phyloP scores from a whole-genome alignment of 2,329 filamentous ascomycete species.

The Cytospora piceicola region DNA sequence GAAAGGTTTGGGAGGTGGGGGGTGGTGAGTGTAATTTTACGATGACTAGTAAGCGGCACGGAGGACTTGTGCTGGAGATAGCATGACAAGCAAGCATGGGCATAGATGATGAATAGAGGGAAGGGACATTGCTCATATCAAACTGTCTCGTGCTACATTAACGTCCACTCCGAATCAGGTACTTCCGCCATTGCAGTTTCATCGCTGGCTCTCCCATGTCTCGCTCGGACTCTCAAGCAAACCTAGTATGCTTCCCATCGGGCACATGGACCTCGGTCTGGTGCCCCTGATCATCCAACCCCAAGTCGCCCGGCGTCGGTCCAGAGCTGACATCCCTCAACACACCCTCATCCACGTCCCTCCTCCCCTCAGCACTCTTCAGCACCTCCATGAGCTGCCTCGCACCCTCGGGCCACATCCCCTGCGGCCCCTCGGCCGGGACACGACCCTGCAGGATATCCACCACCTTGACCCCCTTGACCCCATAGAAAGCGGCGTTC shows the following conservation, averaged over 20 bases:
- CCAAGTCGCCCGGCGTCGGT: slow-evolving; percentile 74
- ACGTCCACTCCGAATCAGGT: background rate
- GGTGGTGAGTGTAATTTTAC: slow-evolving; percentile 1
- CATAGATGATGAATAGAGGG: slow-evolving; percentile 24
- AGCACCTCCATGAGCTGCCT: slow-evolving; percentile 33
- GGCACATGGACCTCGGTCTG: background rate
- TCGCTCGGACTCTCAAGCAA: background rate
- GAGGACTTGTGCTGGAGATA: background rate
- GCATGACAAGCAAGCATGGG: slow-evolving; percentile 8
- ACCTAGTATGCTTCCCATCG: background rate
- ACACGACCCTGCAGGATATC: slow-evolving; percentile 32
- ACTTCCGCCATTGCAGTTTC: background rate
- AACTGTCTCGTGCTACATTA: background rate
- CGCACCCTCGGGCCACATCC: slow-evolving; percentile 29
- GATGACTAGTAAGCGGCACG: background rate
- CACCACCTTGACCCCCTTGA: slow-evolving; percentile 30
- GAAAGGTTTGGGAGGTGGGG: slow-evolving; percentile 51
- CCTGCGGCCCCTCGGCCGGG: slow-evolving; percentile 20
- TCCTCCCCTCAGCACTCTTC: slow-evolving; percentile 32
- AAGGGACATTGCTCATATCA: slow-evolving; percentile 11
- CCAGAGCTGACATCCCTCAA: slow-evolving; percentile 56
- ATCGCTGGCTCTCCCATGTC: background rate
- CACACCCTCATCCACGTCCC: slow-evolving; percentile 23
- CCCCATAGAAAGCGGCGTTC: slow-evolving; percentile 72
- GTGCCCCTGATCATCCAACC: slow-evolving; percentile 40